These are phyloP conservation scores for Xylariales sp. DNA, from an alignment of 2,329 filamentous ascomycete genomes.

Conservation along the genomic window DNA sequence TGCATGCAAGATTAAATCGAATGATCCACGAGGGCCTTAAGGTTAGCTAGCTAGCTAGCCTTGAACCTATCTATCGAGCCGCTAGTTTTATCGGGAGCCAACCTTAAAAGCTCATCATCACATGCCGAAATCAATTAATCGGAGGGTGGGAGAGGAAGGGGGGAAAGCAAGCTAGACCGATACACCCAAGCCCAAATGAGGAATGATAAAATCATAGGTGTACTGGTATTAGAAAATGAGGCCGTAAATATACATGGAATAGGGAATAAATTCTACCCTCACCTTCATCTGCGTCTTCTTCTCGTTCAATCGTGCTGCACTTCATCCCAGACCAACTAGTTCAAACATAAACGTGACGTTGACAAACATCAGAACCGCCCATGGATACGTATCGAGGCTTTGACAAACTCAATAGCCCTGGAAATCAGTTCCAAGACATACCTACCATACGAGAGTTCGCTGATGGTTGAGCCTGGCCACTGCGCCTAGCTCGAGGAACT, in stretches of 20 bases:
- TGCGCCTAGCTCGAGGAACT: slow-evolving; percentile 50
- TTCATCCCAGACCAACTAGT: not conserved
- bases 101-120: slow-evolving; percentile 1
- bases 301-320: slow-evolving; percentile 13
- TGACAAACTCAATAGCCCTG: slow-evolving; percentile 3
- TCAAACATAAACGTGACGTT: slow-evolving; percentile 2
- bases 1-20: slow-evolving; percentile 11
- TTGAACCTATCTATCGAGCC: not conserved
- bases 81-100: not conserved
- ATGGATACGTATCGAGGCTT: not conserved
- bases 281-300: not conserved
- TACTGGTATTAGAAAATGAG: slow-evolving; percentile 22
- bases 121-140: not conserved
- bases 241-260: slow-evolving; percentile 25
- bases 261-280: not conserved
- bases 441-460: not conserved
- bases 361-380: not conserved
- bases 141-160: too few relatives aligned
- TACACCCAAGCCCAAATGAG: not conserved
- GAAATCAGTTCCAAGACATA: not conserved
- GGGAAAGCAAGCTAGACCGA: not conserved
- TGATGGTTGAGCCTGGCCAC: not conserved
- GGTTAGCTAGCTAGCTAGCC: not conserved
- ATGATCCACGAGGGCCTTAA: not conserved
- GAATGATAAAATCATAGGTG: not conserved